Conservation (phyloP, 2,329 filamentous ascomycete species). For the Chrysosporium queenslandicum region DNA sequence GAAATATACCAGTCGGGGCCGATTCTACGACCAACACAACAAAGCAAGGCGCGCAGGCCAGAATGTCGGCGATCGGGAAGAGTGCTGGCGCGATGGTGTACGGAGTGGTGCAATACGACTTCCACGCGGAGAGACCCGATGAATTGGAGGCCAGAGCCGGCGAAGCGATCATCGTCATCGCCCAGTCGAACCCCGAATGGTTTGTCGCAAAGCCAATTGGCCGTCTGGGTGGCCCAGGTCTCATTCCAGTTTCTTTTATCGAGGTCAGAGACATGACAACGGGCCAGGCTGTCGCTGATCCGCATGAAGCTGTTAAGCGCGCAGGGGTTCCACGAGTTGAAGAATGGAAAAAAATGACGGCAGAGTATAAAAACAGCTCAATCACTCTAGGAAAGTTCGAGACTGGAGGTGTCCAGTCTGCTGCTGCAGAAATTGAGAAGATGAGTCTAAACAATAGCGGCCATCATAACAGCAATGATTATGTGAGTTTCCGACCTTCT, state of each 20-base stretch:
- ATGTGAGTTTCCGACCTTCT: slow-evolving; percentile 35
- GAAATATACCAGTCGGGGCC: slow-evolving; percentile 34
- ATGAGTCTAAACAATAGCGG: slow-evolving; percentile 59
- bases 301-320: slow-evolving; percentile 71
- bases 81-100: slow-evolving; percentile 77
- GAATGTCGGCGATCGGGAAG: slow-evolving; percentile 43
- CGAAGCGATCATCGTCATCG: slow-evolving; percentile 96
- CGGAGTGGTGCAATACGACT: slow-evolving; percentile 94
- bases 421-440: slow-evolving; percentile 64
- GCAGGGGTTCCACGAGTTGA: slow-evolving; percentile 91
- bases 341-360: slow-evolving; percentile 99
- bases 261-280: slow-evolving; percentile 92
- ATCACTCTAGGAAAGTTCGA: slow-evolving; percentile 92
- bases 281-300: slow-evolving; percentile 69
- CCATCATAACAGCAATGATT: slow-evolving; percentile 41
- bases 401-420: slow-evolving; percentile 40
- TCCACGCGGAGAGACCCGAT: slow-evolving; percentile 87
- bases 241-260: slow-evolving; percentile 94
- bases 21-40: slow-evolving; percentile 29
- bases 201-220: slow-evolving; percentile 99
- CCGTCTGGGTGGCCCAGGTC: slow-evolving; percentile 80
- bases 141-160: slow-evolving; percentile 91
- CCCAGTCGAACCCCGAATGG: slow-evolving; percentile 97
- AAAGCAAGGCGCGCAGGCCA: slow-evolving; percentile 29
- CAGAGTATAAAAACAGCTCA: slow-evolving; percentile 98